Evolutionary conservation across 2,329 filamentous ascomycete species (phyloP).

Genomic region (Ophiostoma triangulosporum): DNA sequence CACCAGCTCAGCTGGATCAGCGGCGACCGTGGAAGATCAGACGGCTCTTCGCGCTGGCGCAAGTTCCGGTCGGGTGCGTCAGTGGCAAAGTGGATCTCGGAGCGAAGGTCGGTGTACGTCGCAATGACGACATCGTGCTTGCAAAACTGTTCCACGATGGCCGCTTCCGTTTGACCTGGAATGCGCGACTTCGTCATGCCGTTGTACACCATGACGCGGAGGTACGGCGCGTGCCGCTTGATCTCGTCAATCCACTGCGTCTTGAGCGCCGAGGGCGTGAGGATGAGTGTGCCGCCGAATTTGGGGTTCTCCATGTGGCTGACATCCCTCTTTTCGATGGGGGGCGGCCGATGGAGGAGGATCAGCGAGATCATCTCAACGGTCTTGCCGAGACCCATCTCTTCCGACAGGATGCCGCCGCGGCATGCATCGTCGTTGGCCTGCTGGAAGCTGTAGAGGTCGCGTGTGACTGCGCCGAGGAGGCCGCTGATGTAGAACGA

Average conservation of each 20-base stretch:
- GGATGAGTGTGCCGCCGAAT: slow-evolving; percentile 46
- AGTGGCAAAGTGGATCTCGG: slow-evolving; percentile 65
- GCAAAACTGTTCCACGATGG: slow-evolving; percentile 31
- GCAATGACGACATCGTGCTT: slow-evolving; percentile 47
- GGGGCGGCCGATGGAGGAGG: slow-evolving; percentile 41
- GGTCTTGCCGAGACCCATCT: slow-evolving; percentile 76
- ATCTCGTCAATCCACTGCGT: slow-evolving; percentile 51
- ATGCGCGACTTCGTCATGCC: slow-evolving; percentile 29
- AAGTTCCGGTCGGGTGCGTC: slow-evolving; percentile 55
- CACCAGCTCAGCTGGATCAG: slow-evolving; percentile 77
- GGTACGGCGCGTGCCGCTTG: slow-evolving; percentile 39
- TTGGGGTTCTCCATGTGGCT: slow-evolving; percentile 40
- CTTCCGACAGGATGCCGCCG: slow-evolving; percentile 60
- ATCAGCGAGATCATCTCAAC: slow-evolving; percentile 61
- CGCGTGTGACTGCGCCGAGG: slow-evolving; percentile 42
- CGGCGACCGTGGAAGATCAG: slow-evolving; percentile 57
- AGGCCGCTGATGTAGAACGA: slow-evolving; percentile 37
- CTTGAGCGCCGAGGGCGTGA: slow-evolving; percentile 42
- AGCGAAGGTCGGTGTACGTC: slow-evolving; percentile 57
- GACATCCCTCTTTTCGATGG: slow-evolving; percentile 22
- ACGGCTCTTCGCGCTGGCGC: slow-evolving; percentile 42
- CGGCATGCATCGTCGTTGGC: slow-evolving; percentile 25
- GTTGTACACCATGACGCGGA: slow-evolving; percentile 43
- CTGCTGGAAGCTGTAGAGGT: slow-evolving; percentile 30
- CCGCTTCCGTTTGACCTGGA: slow-evolving; percentile 23